Conservation (phyloP, 129 eudicot species). For the Flaveria sonorensis region DNA sequence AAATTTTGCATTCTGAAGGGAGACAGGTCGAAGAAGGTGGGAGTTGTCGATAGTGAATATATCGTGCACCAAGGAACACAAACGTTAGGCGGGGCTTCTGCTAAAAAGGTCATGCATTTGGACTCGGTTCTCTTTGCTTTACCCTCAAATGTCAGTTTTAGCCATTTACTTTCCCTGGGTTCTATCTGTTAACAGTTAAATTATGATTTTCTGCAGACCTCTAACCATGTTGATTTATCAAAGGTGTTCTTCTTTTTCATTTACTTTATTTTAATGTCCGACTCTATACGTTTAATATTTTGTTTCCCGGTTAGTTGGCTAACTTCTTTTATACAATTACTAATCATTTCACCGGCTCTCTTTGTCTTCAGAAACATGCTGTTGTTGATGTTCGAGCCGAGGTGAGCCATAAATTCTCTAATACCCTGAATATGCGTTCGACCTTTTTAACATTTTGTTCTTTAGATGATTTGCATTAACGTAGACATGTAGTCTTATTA, state of each 20-base stretch:
- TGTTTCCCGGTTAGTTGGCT: neutral
- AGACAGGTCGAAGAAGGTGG: conserved; percentile 71
- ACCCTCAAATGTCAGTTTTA: neutral
- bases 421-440: neutral
- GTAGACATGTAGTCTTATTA: neutral
- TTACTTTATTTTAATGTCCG: neutral
- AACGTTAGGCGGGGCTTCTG: conserved; percentile 77
- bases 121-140: neutral
- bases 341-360: neutral
- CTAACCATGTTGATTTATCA: conserved; percentile 32
- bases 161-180: neutral
- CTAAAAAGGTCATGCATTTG: conserved; percentile 49
- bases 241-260: conserved; percentile 44
- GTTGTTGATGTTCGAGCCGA: conserved; percentile 61
- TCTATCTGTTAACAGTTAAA: neutral
- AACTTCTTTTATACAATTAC: neutral
- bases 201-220: conserved; percentile 43
- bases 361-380: conserved; percentile 45
- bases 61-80: conserved; percentile 83
- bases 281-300: neutral
- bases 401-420: conserved; percentile 44
- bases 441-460: neutral
- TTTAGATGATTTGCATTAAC: neutral
- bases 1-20: conserved; percentile 50
- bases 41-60: conserved; percentile 80